Conservation (phyloP, 805 yeast species). For the Saccharomycopsis malanga region DNA sequence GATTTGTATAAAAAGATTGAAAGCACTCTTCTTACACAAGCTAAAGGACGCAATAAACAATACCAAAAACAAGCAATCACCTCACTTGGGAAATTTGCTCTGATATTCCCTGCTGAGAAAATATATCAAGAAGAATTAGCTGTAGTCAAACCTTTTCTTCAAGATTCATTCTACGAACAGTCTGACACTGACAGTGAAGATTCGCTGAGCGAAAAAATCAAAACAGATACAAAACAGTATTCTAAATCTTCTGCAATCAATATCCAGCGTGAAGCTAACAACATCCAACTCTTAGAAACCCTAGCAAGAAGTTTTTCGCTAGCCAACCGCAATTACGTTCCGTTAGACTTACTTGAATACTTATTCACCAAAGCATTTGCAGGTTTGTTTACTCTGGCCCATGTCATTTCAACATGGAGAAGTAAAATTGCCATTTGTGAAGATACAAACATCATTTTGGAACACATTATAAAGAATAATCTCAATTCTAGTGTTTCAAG, state of each 20-base stretch:
- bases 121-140: constrained; percentile 31
- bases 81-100: constrained; percentile 44
- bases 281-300: constrained; percentile 32
- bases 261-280: constrained; percentile 43
- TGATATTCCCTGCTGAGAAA: constrained; percentile 29
- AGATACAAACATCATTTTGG: constrained; percentile 28
- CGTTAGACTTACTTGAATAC: constrained; percentile 22
- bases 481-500: background rate
- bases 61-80: constrained; percentile 55
- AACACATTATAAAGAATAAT: constrained; percentile 15
- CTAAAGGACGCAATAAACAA: constrained; percentile 54
- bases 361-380: constrained; percentile 29
- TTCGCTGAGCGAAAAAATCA: constrained; percentile 26
- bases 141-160: constrained; percentile 29
- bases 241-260: constrained; percentile 36
- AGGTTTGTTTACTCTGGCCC: constrained; percentile 27
- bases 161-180: constrained; percentile 33
- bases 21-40: constrained; percentile 48
- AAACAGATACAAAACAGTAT: constrained; percentile 28
- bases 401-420: constrained; percentile 49
- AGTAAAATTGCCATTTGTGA: constrained; percentile 43
- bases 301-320: constrained; percentile 31
- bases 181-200: constrained; percentile 29
- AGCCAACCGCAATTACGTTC: constrained; percentile 20
- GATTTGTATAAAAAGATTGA: constrained; percentile 34